Percentiles rank a stretch among this genome's conserved stretches.
Conservation (phyloP, 331 rosid genomes). For the Malus hybrid region DNA sequence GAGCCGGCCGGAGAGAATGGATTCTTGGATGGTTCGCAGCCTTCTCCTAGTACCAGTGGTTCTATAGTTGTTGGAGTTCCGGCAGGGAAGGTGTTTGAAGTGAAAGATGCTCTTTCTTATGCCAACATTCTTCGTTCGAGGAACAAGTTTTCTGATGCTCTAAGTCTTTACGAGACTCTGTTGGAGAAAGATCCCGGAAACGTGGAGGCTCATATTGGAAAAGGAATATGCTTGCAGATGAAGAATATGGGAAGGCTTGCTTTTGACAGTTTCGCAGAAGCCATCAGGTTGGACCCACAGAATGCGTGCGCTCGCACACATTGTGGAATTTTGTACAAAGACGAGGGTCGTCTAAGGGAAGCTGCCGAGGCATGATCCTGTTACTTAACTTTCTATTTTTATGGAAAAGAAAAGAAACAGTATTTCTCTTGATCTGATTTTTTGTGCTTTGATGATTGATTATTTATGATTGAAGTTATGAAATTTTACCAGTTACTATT, state of each 20-base stretch:
- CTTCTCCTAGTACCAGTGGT: constrained; percentile 45
- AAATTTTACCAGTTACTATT: constrained; percentile 5
- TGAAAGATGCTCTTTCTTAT: constrained; percentile 58
- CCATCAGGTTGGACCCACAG: constrained; percentile 67
- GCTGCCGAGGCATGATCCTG: constrained; percentile 80
- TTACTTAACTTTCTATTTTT: not conserved
- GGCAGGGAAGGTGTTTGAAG: constrained; percentile 31
- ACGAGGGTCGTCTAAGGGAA: constrained; percentile 85
- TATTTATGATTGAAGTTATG: constrained; percentile 12
- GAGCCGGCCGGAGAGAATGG: constrained; percentile 58
- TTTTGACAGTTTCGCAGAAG: constrained; percentile 77
- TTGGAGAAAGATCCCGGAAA: constrained; percentile 58
- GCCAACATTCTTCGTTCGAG: constrained; percentile 81
- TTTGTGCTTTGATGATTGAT: constrained; percentile 11
- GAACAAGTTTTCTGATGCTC: constrained; percentile 85
- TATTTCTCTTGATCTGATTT: not conserved
- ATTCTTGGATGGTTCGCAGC: constrained; percentile 46
- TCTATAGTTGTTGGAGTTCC: constrained; percentile 23
- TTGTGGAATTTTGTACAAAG: constrained; percentile 87
- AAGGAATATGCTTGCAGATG: constrained; percentile 97
- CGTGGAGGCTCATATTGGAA: constrained; percentile 86
- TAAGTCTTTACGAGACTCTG: constrained; percentile 59
- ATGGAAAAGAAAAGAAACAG: not conserved
- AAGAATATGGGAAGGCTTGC: constrained; percentile 83
- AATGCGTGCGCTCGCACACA: constrained; percentile 88